These are phyloP conservation scores for Clitocybe nebularis DNA, from an alignment of 1,284 basidiomycete species.

Conservation along the genomic window DNA sequence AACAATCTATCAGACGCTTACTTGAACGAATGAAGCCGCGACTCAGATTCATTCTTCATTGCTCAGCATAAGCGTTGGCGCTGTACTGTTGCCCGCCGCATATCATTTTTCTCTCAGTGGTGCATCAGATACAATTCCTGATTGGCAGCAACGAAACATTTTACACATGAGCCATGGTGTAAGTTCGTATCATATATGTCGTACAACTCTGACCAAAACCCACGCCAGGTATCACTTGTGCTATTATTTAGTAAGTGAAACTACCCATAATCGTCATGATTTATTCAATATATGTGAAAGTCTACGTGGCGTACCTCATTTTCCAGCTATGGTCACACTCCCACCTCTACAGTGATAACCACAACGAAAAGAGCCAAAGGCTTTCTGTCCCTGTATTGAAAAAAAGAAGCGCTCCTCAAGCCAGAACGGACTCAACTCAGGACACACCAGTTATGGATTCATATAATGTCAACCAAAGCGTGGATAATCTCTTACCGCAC, in stretches of 20 bases:
- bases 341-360: slow-evolving; percentile 67
- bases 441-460: too few relatives aligned
- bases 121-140: slow-evolving; percentile 27
- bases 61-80: slow-evolving; percentile 75
- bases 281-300: slow-evolving; percentile 28
- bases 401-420: too few relatives aligned
- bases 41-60: slow-evolving; percentile 81
- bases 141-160: slow-evolving; percentile 48
- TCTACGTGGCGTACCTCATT: slow-evolving; percentile 72
- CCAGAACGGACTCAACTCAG: too few relatives aligned
- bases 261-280: slow-evolving; percentile 3
- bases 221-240: slow-evolving; percentile 62
- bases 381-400: slow-evolving; percentile 33
- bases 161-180: slow-evolving; percentile 84
- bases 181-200: slow-evolving; percentile 29
- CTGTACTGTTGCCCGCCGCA: slow-evolving; percentile 75
- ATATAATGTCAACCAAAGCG: too few relatives aligned
- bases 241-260: slow-evolving; percentile 59
- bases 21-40: too few relatives aligned
- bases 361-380: slow-evolving; percentile 38
- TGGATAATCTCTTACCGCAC: too few relatives aligned
- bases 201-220: too few relatives aligned
- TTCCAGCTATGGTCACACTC: slow-evolving; percentile 90
- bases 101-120: slow-evolving; percentile 64
- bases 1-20: too few relatives aligned